Base-by-base conservation (phyloP, 768 basidiomycete species). In the Ephemerocybe angulata region DNA sequence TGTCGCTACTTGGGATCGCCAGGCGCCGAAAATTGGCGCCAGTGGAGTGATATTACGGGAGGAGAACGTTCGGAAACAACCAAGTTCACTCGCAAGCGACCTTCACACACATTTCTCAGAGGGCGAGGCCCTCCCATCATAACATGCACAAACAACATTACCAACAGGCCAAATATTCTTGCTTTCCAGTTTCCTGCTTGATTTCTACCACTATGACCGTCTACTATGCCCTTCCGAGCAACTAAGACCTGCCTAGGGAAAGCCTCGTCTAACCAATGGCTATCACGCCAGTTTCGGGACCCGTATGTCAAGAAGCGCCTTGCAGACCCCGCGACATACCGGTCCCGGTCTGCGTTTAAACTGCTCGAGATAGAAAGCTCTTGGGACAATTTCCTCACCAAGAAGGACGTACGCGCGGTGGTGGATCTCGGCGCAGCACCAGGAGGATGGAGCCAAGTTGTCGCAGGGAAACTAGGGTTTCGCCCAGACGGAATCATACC, bases 381-480 rank as follows among this genome's bases (percentile, higher is more conserved):
- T 33, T 83, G 76, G 67, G 76, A 77, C 11, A 56, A 72, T 1
- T 83, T 92, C 58, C 70, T 87, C 40, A 65, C 67, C 17, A 69
- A 76, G 42, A 67, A 70, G 24, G 77, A 87, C 52, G 81, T 88
- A 4, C 74, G 67, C 1, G 75, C 80, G 17, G 83, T 96, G 0
- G 83, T 95, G 1, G 95, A 97, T 69, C 80, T 97, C 21, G 95
- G 96, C 15, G 90, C 90, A 0, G 91, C 93, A 0, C 96, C 95
- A 0, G 94, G 94, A 0, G 93, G 93, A 0, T 98, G 96, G 95
- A 88, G 87, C 48, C 94, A 97, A 65, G 93, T 93, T 11, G 85
- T 83, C 13, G 79, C 83, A 0, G 75, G 74, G 29, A 79, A 81
- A 53, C 65, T 90, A n/a, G 84, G 85, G 2, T 83, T 50, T 22